phyloP scores from a whole-genome alignment of 768 basidiomycete species.

The Termitomyces sp. region DNA sequence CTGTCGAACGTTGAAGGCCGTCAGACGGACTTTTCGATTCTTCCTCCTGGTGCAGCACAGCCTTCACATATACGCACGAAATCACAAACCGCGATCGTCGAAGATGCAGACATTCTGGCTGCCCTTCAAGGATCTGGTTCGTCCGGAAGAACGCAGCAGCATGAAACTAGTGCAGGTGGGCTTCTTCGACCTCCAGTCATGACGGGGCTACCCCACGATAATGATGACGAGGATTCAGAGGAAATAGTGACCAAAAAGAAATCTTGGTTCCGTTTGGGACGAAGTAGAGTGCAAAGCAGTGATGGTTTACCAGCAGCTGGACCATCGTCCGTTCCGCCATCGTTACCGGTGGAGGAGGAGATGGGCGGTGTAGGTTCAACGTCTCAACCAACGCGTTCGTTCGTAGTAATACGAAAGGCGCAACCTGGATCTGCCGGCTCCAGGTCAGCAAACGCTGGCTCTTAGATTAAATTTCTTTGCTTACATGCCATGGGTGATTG shows the following conservation, averaged over 20 bases:
- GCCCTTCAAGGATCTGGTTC: slow-evolving; percentile 6
- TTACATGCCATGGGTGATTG: background rate
- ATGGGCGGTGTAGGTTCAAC: slow-evolving; percentile 26
- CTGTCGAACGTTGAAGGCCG: slow-evolving; percentile 42
- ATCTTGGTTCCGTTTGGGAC: slow-evolving; percentile 63
- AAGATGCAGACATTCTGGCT: slow-evolving; percentile 39
- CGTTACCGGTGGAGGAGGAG: slow-evolving; percentile 27
- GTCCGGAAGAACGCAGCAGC: slow-evolving; percentile 6
- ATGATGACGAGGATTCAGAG: slow-evolving; percentile 37
- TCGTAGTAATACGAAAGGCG: slow-evolving; percentile 66
- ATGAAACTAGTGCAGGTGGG: slow-evolving; percentile 17
- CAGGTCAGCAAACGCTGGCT: slow-evolving; percentile 8
- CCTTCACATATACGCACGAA: slow-evolving; percentile 66
- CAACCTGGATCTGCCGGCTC: slow-evolving; percentile 19
- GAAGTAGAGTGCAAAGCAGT: slow-evolving; percentile 55
- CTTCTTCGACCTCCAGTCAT: slow-evolving; percentile 16
- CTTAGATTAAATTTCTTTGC: slow-evolving; percentile 10
- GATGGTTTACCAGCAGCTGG: slow-evolving; percentile 33
- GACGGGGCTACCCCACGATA: slow-evolving; percentile 18
- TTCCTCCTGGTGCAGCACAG: slow-evolving; percentile 61
- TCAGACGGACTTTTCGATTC: slow-evolving; percentile 23
- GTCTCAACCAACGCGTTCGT: slow-evolving; percentile 44
- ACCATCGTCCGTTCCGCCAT: slow-evolving; percentile 15
- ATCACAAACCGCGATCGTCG: slow-evolving; percentile 84
- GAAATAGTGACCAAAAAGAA: slow-evolving; percentile 50